Evolutionary conservation across 2,329 filamentous ascomycete species (phyloP).

Genomic region (Lachnum nothofagi): DNA sequence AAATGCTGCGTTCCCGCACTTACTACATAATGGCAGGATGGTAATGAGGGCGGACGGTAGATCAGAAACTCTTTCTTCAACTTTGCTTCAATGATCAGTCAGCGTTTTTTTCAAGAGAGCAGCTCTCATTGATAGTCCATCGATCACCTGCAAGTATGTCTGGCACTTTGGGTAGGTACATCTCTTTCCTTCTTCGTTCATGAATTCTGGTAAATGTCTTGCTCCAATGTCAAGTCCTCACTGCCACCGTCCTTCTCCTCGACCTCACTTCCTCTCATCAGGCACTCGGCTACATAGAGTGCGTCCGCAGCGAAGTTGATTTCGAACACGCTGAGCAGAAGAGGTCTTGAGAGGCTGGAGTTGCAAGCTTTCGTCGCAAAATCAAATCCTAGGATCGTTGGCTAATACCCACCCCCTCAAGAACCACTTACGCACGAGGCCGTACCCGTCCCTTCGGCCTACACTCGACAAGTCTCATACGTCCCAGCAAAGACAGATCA

Average conservation of each 20-base stretch:
- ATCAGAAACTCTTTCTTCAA: neutral
- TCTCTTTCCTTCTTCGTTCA: neutral
- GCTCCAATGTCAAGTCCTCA: neutral
- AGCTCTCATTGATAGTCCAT: neutral
- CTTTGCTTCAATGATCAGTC: neutral
- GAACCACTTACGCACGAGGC: neutral
- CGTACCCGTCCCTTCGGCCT: constrained; percentile 12
- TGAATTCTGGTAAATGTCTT: neutral
- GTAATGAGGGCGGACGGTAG: neutral
- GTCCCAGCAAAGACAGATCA: neutral
- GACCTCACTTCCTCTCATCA: too few relatives aligned
- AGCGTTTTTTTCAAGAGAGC: neutral
- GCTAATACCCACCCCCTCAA: too few relatives aligned
- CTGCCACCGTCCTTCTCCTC: too few relatives aligned
- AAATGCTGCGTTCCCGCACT: too few relatives aligned
- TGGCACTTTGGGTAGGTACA: neutral
- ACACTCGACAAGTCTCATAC: constrained; percentile 15
- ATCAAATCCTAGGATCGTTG: too few relatives aligned
- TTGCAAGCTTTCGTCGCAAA: too few relatives aligned
- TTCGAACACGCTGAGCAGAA: too few relatives aligned
- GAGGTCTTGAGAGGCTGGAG: too few relatives aligned
- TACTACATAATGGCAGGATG: neutral
- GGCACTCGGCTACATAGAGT: too few relatives aligned
- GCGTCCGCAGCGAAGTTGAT: too few relatives aligned
- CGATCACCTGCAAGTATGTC: neutral